Evolutionary conservation across 2,329 filamentous ascomycete species (phyloP).

Genomic region (Aspergillus novoparasiticus): DNA sequence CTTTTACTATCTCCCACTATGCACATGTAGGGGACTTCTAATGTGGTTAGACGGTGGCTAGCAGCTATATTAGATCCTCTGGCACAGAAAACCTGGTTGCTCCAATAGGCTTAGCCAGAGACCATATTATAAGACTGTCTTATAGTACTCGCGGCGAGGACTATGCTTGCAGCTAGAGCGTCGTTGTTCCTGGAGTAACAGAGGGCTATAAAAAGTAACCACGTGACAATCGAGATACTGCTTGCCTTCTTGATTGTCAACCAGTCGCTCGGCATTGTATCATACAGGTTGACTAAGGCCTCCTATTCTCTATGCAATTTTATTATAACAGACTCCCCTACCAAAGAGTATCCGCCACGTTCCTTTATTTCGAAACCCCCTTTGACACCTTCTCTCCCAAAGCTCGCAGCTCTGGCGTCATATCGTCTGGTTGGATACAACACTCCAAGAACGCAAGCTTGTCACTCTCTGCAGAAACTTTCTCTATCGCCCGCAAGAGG

Average conservation of each 20-base stretch:
- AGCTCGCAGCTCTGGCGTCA: conserved; percentile 4
- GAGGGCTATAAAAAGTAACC: background rate
- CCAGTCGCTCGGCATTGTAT: background rate
- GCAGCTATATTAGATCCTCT: background rate
- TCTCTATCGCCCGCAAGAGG: background rate
- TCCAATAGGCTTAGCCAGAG: too few relatives aligned
- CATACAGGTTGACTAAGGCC: background rate
- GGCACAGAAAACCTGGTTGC: too few relatives aligned
- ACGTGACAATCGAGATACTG: background rate
- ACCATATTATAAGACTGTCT: too few relatives aligned
- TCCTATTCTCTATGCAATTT: background rate
- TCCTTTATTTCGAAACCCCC: background rate
- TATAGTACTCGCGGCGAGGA: background rate
- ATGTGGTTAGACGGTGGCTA: background rate
- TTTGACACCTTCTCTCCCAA: conserved; percentile 1
- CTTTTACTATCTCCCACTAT: background rate
- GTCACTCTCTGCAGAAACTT: background rate
- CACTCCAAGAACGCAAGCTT: conserved; percentile 15
- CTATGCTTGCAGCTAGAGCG: background rate
- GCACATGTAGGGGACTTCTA: background rate
- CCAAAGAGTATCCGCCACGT: background rate
- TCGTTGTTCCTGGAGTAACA: background rate
- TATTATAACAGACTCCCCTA: background rate
- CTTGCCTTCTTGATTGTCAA: background rate
- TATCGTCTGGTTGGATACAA: conserved; percentile 12